phyloP scores from a whole-genome alignment of 2,329 filamentous ascomycete genomes.

The Westerdykella ornata region DNA sequence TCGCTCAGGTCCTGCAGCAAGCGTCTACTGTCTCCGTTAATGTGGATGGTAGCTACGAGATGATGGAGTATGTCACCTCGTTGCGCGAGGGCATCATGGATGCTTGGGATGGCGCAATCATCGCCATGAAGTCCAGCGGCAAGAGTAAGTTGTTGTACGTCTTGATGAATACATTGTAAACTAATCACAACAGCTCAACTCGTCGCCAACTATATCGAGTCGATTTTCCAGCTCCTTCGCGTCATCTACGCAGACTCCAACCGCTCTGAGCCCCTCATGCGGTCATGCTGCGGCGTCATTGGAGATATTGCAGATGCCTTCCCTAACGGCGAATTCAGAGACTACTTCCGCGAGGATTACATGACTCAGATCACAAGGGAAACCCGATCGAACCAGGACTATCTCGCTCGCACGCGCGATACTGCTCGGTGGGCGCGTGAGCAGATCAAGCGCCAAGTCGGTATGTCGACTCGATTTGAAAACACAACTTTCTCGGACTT shows the following conservation, averaged over 20 bases:
- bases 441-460: constrained; percentile 86
- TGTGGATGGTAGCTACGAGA: constrained; percentile 80
- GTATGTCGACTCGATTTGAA: constrained; percentile 22
- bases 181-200: constrained; percentile 52
- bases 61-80: constrained; percentile 93
- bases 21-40: constrained; percentile 75
- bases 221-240: constrained; percentile 81
- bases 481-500: not conserved
- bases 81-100: constrained; percentile 98
- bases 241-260: constrained; percentile 74
- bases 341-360: constrained; percentile 87
- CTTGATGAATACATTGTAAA: constrained; percentile 20
- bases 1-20: constrained; percentile 90
- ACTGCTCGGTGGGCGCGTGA: constrained; percentile 96
- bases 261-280: constrained; percentile 84
- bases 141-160: constrained; percentile 55
- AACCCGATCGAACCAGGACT: constrained; percentile 83
- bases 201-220: constrained; percentile 70
- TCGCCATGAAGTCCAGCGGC: constrained; percentile 77
- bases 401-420: constrained; percentile 75
- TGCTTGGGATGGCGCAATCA: constrained; percentile 94
- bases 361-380: constrained; percentile 85
- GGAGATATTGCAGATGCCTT: constrained; percentile 93
- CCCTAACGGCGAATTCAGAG: constrained; percentile 77
- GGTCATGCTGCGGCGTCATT: constrained; percentile 95